Evolutionary conservation across 148 eudicot genomes (phyloP).

Genomic region (Cornus florida): DNA sequence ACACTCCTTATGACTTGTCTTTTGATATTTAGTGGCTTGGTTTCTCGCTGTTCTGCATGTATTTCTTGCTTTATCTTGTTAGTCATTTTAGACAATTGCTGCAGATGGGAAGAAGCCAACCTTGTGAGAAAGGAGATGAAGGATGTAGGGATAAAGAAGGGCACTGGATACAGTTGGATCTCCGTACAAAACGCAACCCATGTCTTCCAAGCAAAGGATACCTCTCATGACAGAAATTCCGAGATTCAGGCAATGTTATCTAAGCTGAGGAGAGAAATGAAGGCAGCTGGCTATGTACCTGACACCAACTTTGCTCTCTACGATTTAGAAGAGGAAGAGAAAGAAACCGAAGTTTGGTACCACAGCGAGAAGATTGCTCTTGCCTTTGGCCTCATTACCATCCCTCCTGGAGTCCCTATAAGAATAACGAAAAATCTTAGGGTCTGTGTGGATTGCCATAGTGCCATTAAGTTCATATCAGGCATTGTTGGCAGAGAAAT

Average conservation of each 20-base stretch:
- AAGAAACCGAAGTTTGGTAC: constrained; percentile 55
- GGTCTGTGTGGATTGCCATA: constrained; percentile 55
- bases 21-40: background rate
- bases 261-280: constrained; percentile 38
- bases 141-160: constrained; percentile 52
- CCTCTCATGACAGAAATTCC: constrained; percentile 36
- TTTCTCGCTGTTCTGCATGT: background rate
- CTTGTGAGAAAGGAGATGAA: constrained; percentile 55
- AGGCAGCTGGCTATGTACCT: constrained; percentile 50
- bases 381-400: constrained; percentile 48
- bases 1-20: background rate
- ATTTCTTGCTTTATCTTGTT: background rate
- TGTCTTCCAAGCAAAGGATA: constrained; percentile 61
- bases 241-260: constrained; percentile 52
- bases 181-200: constrained; percentile 44
- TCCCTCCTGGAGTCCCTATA: constrained; percentile 54
- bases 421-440: constrained; percentile 61
- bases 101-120: constrained; percentile 63
- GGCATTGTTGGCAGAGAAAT: constrained; percentile 49
- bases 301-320: constrained; percentile 46
- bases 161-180: constrained; percentile 60
- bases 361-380: constrained; percentile 70
- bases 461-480: constrained; percentile 52
- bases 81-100: background rate
- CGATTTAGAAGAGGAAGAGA: constrained; percentile 64